phyloP scores from a whole-genome alignment of 2,329 filamentous ascomycete genomes.

The Ascochyta pisi region DNA sequence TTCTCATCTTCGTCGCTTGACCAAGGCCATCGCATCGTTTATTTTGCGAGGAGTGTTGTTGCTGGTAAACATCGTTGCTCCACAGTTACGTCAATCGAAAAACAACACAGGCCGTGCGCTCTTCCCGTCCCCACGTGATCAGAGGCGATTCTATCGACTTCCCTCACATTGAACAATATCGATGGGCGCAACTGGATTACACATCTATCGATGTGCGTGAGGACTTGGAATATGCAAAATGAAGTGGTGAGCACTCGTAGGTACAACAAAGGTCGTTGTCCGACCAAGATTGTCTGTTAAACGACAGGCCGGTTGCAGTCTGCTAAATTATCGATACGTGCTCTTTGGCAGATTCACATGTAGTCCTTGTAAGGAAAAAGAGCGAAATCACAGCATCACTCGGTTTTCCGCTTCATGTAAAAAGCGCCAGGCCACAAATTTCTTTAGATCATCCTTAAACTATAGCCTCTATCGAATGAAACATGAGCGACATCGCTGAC shows the following conservation, averaged over 20 bases:
- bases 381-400: background rate
- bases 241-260: background rate
- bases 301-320: too few relatives aligned
- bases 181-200: background rate
- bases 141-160: background rate
- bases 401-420: background rate
- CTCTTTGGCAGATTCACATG: too few relatives aligned
- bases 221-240: too few relatives aligned
- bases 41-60: slow-evolving; percentile 29
- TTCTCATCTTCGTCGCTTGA: slow-evolving; percentile 43
- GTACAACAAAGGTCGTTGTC: too few relatives aligned
- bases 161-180: background rate
- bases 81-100: slow-evolving; percentile 15
- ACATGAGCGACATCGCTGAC: background rate
- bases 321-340: background rate
- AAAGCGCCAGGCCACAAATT: background rate
- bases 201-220: too few relatives aligned
- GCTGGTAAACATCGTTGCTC: slow-evolving; percentile 19
- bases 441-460: background rate
- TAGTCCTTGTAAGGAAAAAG: too few relatives aligned
- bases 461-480: background rate
- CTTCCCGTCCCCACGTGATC: slow-evolving; percentile 9
- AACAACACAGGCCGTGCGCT: background rate
- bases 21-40: slow-evolving; percentile 53
- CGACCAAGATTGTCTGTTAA: too few relatives aligned